phyloP scores from a whole-genome alignment of 768 basidiomycete genomes.

The Lentinus tigrinus region DNA sequence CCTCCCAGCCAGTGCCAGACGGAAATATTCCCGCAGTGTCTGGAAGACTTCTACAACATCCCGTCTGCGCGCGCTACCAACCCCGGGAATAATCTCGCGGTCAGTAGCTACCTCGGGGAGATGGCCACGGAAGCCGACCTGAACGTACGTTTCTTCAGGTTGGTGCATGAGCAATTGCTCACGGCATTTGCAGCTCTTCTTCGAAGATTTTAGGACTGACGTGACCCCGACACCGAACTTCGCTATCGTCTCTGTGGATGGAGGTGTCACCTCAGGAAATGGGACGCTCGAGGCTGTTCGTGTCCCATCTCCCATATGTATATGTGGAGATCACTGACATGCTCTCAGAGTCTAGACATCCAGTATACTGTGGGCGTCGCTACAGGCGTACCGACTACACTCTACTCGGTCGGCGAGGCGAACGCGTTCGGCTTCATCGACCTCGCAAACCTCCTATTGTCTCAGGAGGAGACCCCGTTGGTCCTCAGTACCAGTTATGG shows the following conservation, averaged over 20 bases:
- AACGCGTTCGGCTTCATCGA: background rate
- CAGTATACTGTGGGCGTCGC: constrained; percentile 36
- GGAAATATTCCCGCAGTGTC: constrained; percentile 28
- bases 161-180: background rate
- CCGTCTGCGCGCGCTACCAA: constrained; percentile 18
- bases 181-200: background rate
- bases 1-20: constrained; percentile 24
- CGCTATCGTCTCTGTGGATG: constrained; percentile 23
- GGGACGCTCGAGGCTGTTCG: constrained; percentile 24
- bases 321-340: background rate
- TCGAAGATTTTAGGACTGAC: background rate
- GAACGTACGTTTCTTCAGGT: constrained; percentile 27
- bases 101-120: constrained; percentile 32
- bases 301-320: background rate
- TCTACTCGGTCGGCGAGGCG: constrained; percentile 30
- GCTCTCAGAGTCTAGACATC: constrained; percentile 30
- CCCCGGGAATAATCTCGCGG: constrained; percentile 26
- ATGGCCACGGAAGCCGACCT: constrained; percentile 29
- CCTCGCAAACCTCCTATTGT: background rate
- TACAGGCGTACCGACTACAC: constrained; percentile 28
- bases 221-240: constrained; percentile 19
- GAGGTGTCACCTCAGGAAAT: constrained; percentile 24
- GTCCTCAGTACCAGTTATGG: background rate
- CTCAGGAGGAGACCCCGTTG: background rate
- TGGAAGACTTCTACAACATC: constrained; percentile 31